Percentiles rank a stretch among this genome's conserved stretches.
Evolutionary conservation across 2,329 filamentous ascomycete species (phyloP).

Genomic region (Aspergillus aculeatus): DNA sequence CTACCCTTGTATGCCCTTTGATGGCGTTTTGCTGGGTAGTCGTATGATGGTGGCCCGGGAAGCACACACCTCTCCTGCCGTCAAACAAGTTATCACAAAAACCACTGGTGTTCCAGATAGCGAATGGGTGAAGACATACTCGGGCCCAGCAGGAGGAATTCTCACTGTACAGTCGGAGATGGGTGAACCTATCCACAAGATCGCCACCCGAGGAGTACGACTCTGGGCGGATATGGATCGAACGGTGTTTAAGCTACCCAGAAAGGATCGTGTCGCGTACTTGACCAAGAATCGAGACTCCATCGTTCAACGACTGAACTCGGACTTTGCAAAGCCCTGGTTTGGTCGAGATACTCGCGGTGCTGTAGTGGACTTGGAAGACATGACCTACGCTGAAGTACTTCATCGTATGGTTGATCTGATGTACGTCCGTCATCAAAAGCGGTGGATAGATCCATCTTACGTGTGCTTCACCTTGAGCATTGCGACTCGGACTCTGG

Average conservation of each 20-base stretch:
- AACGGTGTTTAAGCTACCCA: slow-evolving; percentile 19
- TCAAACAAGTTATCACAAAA: slow-evolving; percentile 81
- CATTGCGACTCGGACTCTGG: slow-evolving; percentile 89
- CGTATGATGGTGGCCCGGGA: slow-evolving; percentile 96
- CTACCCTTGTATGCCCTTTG: slow-evolving; percentile 90
- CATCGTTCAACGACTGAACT: slow-evolving; percentile 89
- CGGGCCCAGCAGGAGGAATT: slow-evolving; percentile 80
- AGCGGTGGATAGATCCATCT: slow-evolving; percentile 81
- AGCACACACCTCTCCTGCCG: slow-evolving; percentile 77
- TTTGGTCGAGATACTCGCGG: slow-evolving; percentile 79
- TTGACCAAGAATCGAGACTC: slow-evolving; percentile 78
- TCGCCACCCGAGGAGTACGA: slow-evolving; percentile 39
- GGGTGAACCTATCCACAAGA: slow-evolving; percentile 42
- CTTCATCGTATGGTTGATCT: slow-evolving; percentile 78
- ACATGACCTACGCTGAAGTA: slow-evolving; percentile 90
- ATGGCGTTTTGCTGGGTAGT: slow-evolving; percentile 85
- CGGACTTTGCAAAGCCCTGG: slow-evolving; percentile 93
- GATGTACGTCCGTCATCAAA: slow-evolving; percentile 82
- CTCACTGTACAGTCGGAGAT: slow-evolving; percentile 73
- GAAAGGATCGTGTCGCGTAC: slow-evolving; percentile 60
- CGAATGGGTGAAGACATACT: slow-evolving; percentile 87
- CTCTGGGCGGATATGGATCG: slow-evolving; percentile 41
- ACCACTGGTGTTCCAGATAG: slow-evolving; percentile 73
- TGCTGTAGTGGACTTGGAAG: slow-evolving; percentile 76
- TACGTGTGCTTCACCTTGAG: slow-evolving; percentile 78